Conservation (phyloP, 163 green algal genomes). For the Scenedesmus sp. region DNA sequence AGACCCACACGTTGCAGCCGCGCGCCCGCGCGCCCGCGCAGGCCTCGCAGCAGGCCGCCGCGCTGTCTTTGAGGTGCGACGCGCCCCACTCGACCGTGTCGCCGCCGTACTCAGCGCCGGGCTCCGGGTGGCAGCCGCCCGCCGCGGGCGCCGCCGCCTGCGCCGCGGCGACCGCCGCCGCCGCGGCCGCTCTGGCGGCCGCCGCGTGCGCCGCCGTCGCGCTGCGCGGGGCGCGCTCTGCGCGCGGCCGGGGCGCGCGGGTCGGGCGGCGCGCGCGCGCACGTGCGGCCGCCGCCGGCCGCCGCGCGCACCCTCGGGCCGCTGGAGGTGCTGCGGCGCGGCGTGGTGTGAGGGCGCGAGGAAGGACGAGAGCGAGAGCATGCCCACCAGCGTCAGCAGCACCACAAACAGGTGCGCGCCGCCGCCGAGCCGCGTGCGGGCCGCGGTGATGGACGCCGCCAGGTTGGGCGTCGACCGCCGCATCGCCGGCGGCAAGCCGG, state of each 20-base stretch:
- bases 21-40: constrained; percentile 31
- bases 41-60: constrained; percentile 54
- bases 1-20: constrained; percentile 77
- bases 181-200: constrained; percentile 29
- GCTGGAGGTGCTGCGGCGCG: not conserved
- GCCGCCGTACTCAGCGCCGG: constrained; percentile 58
- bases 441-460: too few relatives aligned
- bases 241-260: too few relatives aligned
- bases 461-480: too few relatives aligned
- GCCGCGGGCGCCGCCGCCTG: not conserved
- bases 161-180: constrained; percentile 6
- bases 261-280: too few relatives aligned
- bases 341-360: not conserved
- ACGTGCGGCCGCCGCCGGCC: too few relatives aligned
- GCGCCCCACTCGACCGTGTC: constrained; percentile 57
- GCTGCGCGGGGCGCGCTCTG: too few relatives aligned
- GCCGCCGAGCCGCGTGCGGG: constrained; percentile 2
- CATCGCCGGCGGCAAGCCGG: too few relatives aligned
- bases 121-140: constrained; percentile 51
- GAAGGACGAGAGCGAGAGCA: not conserved
- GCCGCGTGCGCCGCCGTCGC: constrained; percentile 30
- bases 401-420: not conserved
- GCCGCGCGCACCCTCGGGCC: too few relatives aligned
- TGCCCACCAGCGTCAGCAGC: not conserved
- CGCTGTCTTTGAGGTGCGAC: constrained; percentile 45